Evolutionary conservation across 2,329 filamentous ascomycete genomes (phyloP).

Genomic region (Fusarium concolor): DNA sequence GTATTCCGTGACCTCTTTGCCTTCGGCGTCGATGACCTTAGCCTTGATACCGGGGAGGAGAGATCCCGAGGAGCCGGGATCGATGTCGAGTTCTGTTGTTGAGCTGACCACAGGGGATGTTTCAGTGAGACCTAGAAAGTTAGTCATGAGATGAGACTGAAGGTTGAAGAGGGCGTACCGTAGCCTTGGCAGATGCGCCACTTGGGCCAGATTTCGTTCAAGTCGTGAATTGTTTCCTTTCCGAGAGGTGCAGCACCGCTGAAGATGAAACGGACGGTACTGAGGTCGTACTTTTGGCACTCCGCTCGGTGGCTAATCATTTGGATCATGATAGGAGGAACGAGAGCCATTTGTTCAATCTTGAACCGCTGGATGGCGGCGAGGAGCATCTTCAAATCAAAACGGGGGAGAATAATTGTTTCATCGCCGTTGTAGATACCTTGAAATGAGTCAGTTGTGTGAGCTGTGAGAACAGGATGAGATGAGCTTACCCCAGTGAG

Average conservation of each 20-base stretch:
- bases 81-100: conserved; percentile 68
- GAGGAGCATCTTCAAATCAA: conserved; percentile 76
- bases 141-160: not conserved
- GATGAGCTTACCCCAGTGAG: conserved; percentile 44
- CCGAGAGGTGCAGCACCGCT: conserved; percentile 82
- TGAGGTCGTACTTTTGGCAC: conserved; percentile 75
- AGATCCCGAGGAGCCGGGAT: conserved; percentile 75
- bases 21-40: conserved; percentile 74
- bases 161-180: conserved; percentile 56
- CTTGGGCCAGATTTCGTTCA: conserved; percentile 70
- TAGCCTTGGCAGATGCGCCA: conserved; percentile 80
- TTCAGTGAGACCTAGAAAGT: conserved; percentile 73
- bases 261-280: conserved; percentile 72
- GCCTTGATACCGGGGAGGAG: conserved; percentile 72
- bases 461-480: not conserved
- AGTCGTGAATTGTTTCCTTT: conserved; percentile 72
- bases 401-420: conserved; percentile 78
- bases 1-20: conserved; percentile 74
- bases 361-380: conserved; percentile 74
- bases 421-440: conserved; percentile 78
- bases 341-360: conserved; percentile 75
- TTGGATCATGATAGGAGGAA: conserved; percentile 82
- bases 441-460: conserved; percentile 55
- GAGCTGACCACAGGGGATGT: conserved; percentile 74
- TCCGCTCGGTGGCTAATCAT: conserved; percentile 72